Evolutionary conservation across 257 asterid species (phyloP), one percentile per base, ranked within the genome.

Genomic region (Ballota nigra): DNA sequence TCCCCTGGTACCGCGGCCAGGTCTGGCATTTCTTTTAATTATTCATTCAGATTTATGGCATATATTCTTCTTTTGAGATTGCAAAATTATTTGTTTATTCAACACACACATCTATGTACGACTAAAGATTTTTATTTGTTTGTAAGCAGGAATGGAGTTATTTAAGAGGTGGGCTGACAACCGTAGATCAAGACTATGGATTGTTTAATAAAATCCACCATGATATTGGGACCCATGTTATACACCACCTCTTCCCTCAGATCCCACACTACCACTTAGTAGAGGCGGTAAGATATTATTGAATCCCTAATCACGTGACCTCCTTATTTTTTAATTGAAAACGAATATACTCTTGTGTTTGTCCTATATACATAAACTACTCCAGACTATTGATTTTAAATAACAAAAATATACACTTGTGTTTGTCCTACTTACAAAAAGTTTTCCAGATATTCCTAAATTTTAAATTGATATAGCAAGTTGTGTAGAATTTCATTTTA

Each of bases 1-100:
- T 92, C 8, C 98, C 98, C 1, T 92, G 98, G 98, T 92, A 92
- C 74, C 94, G 98, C 3, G 93, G 94, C 76, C 81, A 89, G 96
- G 98, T 92, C 2, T 53, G 29, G 26, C 19, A 40, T 16, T 6
- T 47, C 23, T 18, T 40, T 33, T 33, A 29, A 3, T 38, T 15
- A 1, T 49, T 16, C 18, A n/a, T 68, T n/a, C 24, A 20, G 4
- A 36, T 58, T 29, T 1, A 58, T 33, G 40, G 18, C 49, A 20
- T 57, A 47, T 59, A 28, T 70, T 66, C 58, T 70, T 66, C 58
- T 28, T 58, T 33, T 68, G 41, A 49, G n/a, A 62, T 49, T 47
- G 40, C 8, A 0, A 1, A n/a, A 60, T 28, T 59, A 19, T 28
- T 34, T 22, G 3, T 16, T 49, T 15, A 18, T 20, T 20, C 0